phyloP scores from a whole-genome alignment of 2,329 filamentous ascomycete species.

The Metarhizium sp. region DNA sequence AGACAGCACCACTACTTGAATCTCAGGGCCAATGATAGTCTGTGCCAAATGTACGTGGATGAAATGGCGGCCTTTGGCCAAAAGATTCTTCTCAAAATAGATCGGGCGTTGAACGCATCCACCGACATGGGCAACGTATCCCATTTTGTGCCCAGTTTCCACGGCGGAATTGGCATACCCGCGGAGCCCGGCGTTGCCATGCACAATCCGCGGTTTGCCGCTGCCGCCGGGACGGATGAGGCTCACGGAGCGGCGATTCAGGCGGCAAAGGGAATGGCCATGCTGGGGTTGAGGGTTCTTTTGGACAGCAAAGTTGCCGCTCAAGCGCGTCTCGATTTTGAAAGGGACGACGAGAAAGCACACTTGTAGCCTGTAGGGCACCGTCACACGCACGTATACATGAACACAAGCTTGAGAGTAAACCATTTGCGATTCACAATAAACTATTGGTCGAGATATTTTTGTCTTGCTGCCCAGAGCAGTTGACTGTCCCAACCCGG shows the following conservation, averaged over 20 bases:
- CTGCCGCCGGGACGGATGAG: slow-evolving; percentile 26
- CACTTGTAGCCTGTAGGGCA: too few relatives aligned
- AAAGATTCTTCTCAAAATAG: neutral
- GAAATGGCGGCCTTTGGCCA: slow-evolving; percentile 11
- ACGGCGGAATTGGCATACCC: slow-evolving; percentile 34
- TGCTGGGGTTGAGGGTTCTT: slow-evolving; percentile 17
- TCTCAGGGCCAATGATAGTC: slow-evolving; percentile 12
- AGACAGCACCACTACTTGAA: neutral
- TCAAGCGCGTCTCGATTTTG: neutral
- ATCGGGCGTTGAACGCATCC: slow-evolving; percentile 21
- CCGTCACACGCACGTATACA: too few relatives aligned
- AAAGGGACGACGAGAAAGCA: neutral
- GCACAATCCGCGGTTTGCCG: slow-evolving; percentile 29
- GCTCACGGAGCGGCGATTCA: slow-evolving; percentile 19
- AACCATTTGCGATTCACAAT: too few relatives aligned
- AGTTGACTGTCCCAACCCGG: too few relatives aligned
- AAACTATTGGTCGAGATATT: too few relatives aligned
- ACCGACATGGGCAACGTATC: slow-evolving; percentile 41
- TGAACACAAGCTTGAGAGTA: too few relatives aligned
- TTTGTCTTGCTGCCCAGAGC: too few relatives aligned
- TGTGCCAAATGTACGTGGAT: slow-evolving; percentile 9
- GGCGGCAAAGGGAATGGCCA: slow-evolving; percentile 26
- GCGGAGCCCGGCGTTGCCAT: slow-evolving; percentile 17
- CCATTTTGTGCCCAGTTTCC: slow-evolving; percentile 33
- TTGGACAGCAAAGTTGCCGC: slow-evolving; percentile 17